Evolutionary conservation across 2,329 filamentous ascomycete species (phyloP), one percentile per base, ranked within the genome.

Genomic region (Cercospora sojina): DNA sequence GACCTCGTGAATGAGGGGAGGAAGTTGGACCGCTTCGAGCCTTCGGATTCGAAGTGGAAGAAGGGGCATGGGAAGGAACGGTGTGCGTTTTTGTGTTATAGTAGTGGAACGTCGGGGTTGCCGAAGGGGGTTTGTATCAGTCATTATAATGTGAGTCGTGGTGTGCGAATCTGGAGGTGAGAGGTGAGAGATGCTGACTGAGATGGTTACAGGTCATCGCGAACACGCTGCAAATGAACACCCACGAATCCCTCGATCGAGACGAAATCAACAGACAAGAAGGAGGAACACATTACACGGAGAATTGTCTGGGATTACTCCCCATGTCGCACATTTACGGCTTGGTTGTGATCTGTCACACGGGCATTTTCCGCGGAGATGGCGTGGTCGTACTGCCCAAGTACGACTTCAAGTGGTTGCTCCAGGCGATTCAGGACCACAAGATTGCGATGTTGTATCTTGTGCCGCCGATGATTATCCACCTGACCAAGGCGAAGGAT

Each of bases 271-370:
- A 38, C 51, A 67, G 69, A 56, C 55, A 67, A 27, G 49, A 62
- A 13, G 67, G 64, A 5, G 59, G 71, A 23, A 59, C 78, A 3
- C 74, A 79, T 65, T 80, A 84, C 70, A 83, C 79, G 0, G 86
- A 88, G 60, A 81, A 85, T 20, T 80, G 77, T 1, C 83, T 93
- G 0, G 91, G 90, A 5, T 81, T 94, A n/a, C 81, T 94, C 0
- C 91, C 91, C 0, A 87, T 92, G 74, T 93, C 90, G 70, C 92
- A 96, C 74, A 95, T 95, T 69, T 96, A 94, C 77, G 87, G 87
- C 3, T 80, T 95, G 38, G 86, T 92, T 5, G 86, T 92, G 16
- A 86, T 92, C 66, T 87, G 86, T 49, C 88, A 91, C 76, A 79
- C 82, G 1, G 84, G 84, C 27, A 81, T 87, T 2, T 94, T 88